Base-by-base conservation (phyloP, 306 rosid species). In the Acmispon strigosus region DNA sequence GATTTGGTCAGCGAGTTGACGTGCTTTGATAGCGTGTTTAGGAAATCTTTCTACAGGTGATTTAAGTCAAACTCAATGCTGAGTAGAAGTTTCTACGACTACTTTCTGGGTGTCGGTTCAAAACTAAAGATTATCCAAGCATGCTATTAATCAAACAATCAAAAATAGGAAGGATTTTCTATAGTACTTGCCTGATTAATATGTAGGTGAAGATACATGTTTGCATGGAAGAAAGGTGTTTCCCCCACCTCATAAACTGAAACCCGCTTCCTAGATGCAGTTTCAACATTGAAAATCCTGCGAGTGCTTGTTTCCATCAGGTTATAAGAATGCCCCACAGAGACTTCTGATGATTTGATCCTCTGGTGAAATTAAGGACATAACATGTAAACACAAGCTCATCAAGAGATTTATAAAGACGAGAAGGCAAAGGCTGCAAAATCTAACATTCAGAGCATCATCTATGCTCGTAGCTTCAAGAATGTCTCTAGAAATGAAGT, bases 401-500 rank as follows among this genome's bases (percentile, higher is more conserved):
- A 55, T 59, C 37, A 32, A 32, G 37, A 32, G 34, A 48, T 29
- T n/a, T 4, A 17, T 8, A 65, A 75, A 47, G 2, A 71, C 8
- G 58, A 61, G 39, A 70, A 78, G 52, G 65, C 12, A 59, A 59
- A 61, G 76, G 16, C 22, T 16, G 58, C 34, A 65, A 12, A 45
- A 37, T 63, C 83, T 73, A 70, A 89, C 97, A 62, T 15, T 65
- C 58, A 89, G 16, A 49, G 97, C 96, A 60, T 91, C 87, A 0
- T 86, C 84, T 15, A 94, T 84, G 84, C 86, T 72, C 20, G 83
- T 71, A n/a, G 96, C 88, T 87, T 90, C 96, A 44, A 90, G 96
- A 73, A 90, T 81, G 77, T 89, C 87, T 27, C 95, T 80, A 49
- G 96, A 84, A 56, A 94, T 56, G 69, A 94, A 89, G 86, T 91